Evolutionary conservation across 345 rosid species (phyloP).

Genomic region (Corchorus capsularis): DNA sequence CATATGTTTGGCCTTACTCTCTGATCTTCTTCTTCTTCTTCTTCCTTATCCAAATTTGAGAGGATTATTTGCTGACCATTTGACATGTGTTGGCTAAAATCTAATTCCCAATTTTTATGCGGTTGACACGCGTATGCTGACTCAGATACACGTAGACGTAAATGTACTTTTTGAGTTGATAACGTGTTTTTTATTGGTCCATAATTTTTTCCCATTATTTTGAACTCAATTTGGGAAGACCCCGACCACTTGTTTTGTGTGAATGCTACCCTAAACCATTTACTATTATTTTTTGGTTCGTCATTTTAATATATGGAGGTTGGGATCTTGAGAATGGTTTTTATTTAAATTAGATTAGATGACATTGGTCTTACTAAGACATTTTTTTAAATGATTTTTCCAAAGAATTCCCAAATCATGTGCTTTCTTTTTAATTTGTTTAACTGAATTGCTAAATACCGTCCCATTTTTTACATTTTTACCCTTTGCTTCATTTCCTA

Average conservation of each 20-base stretch:
- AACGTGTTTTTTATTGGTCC: background rate
- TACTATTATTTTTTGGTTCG: background rate
- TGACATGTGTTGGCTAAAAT: background rate
- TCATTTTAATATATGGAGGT: background rate
- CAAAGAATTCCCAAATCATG: background rate
- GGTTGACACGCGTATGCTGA: slow-evolving; percentile 23
- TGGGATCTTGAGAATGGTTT: background rate
- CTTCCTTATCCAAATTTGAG: background rate
- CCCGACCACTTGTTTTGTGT: background rate
- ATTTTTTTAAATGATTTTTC: background rate
- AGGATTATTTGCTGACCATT: background rate
- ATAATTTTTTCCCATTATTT: background rate
- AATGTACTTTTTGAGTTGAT: background rate
- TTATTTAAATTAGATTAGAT: background rate
- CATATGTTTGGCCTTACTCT: background rate
- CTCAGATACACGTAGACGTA: slow-evolving; percentile 7
- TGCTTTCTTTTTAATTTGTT: background rate
- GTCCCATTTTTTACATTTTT: too few species aligned
- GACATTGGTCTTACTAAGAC: background rate
- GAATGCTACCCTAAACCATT: background rate
- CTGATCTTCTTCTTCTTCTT: too few species aligned
- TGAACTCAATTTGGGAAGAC: background rate
- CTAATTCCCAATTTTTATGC: background rate
- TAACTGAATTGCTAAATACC: too few species aligned
- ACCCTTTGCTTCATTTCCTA: too few species aligned